Conservation (phyloP, 352 stramenopile species). For the Phytophthora chlamydospora region DNA sequence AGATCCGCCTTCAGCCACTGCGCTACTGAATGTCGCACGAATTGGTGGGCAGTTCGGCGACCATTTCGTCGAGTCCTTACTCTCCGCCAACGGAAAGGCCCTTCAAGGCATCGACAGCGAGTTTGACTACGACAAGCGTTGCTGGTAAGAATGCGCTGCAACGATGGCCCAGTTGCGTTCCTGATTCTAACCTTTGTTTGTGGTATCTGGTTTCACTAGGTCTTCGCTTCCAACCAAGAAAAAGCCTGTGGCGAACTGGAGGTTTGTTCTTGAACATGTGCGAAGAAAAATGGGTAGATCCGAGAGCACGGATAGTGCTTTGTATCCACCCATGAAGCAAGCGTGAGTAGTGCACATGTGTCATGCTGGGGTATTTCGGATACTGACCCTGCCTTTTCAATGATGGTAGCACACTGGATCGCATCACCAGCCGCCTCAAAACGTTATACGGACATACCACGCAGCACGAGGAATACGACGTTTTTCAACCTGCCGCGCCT, state of each 20-base stretch:
- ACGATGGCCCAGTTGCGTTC: neutral
- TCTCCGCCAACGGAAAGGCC: slow-evolving; percentile 49
- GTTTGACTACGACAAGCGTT: slow-evolving; percentile 43
- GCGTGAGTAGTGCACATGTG: slow-evolving; percentile 28
- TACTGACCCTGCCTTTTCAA: slow-evolving; percentile 6
- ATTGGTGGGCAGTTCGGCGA: slow-evolving; percentile 47
- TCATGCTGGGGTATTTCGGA: neutral
- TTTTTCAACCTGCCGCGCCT: slow-evolving; percentile 29
- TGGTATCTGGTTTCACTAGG: slow-evolving; percentile 30
- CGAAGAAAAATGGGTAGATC: slow-evolving; percentile 29
- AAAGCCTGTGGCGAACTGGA: slow-evolving; percentile 74
- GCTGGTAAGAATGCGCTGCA: slow-evolving; percentile 36
- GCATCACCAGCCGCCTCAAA: slow-evolving; percentile 68
- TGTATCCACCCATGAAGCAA: slow-evolving; percentile 44
- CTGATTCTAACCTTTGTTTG: slow-evolving; percentile 4
- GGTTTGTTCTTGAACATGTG: slow-evolving; percentile 67
- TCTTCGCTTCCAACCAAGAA: slow-evolving; percentile 58
- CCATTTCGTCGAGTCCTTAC: slow-evolving; percentile 48
- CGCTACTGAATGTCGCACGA: slow-evolving; percentile 40
- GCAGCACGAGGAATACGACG: slow-evolving; percentile 50
- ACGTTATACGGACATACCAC: slow-evolving; percentile 58
- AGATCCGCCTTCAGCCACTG: slow-evolving; percentile 9
- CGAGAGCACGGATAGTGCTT: slow-evolving; percentile 2
- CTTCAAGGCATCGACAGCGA: slow-evolving; percentile 46
- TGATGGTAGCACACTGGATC: slow-evolving; percentile 51